A percentile compares a stretch with the other conserved stretches of the same genome.
Conservation (phyloP, 768 basidiomycete genomes). For the Gymnopilus junonius region DNA sequence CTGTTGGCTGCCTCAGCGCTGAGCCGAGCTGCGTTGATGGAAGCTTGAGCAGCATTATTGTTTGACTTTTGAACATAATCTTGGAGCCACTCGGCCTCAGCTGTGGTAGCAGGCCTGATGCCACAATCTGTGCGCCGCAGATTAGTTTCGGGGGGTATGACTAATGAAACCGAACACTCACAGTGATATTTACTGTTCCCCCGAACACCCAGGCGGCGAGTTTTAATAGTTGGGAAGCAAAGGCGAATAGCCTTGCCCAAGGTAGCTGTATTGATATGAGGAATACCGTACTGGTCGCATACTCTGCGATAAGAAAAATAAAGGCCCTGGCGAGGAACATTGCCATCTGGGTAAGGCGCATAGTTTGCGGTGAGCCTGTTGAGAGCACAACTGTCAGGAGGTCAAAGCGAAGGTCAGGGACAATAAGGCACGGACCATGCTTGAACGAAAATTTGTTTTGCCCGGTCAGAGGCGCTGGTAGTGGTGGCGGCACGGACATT, state of each 20-base stretch:
- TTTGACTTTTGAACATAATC: constrained; percentile 92
- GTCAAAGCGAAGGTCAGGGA: constrained; percentile 13
- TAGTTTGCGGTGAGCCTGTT: constrained; percentile 88
- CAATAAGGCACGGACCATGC: constrained; percentile 67
- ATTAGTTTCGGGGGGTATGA: constrained; percentile 22
- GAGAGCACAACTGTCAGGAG: constrained; percentile 19
- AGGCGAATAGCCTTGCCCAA: constrained; percentile 93
- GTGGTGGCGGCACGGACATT: constrained; percentile 90
- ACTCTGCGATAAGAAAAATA: constrained; percentile 93
- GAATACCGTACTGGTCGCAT: constrained; percentile 91
- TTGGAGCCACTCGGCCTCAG: constrained; percentile 91
- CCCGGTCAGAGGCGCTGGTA: constrained; percentile 88
- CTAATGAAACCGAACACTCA: constrained; percentile 42
- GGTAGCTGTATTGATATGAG: constrained; percentile 94
- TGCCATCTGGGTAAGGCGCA: constrained; percentile 89
- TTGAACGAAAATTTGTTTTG: constrained; percentile 92
- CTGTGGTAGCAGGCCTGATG: constrained; percentile 88
- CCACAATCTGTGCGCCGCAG: constrained; percentile 71
- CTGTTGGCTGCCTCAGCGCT: constrained; percentile 64
- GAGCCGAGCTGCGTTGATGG: constrained; percentile 73
- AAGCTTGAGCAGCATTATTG: constrained; percentile 78
- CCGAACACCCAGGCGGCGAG: constrained; percentile 87
- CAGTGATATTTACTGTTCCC: constrained; percentile 98
- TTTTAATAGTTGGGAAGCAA: constrained; percentile 95
- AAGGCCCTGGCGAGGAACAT: constrained; percentile 91